Base-by-base conservation (phyloP, 2,329 filamentous ascomycete species). In the Ceratocystis colombiana region DNA sequence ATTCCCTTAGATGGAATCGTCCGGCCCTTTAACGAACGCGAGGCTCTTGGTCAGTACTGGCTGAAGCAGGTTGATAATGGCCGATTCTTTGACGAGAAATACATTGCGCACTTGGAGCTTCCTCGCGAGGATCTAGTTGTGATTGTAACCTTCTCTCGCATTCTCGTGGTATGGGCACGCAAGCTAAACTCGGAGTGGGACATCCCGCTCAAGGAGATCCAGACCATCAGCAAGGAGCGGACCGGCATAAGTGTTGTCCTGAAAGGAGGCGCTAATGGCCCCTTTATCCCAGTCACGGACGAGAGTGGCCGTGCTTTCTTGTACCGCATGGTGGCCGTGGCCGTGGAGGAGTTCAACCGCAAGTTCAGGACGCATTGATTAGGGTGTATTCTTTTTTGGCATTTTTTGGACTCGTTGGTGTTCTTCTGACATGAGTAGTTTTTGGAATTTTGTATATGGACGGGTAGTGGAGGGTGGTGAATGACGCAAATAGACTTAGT, bases 21-120 rank as follows among this genome's bases (percentile, higher is more conserved):
- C 44, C 88, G 93, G 2, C 92, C 94, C 0, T 99, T 96, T 79
- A 92, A 87, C 66, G 89, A 96, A 73, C 89, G 94, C 61, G 94
- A 99, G 79, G 92, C 94, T 0, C 85, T 99, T 2, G 94, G 94
- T 0, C 94, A 99, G 75, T 96, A 90, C 79, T 99, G 94, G 95
- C 86, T 99, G 70, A 99, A 99, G 81, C 96, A 96, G 68, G 86
- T 96, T 10, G 94, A 99, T 76, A 94, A 96, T 70, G 94, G 94
- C 69, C 94, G 92, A 75, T 97, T 93, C 80, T 99, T 99, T 82
- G 88, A 96, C 77, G 94, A 99, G 76, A 84, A 90, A 73, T 99
- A 99, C 78, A 94, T 99, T 74, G 95, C 92, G 3, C 95, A 99
- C 74, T 80, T 99, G 3, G 93, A 99, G 76, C 83, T 99, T 30